These are phyloP conservation scores for Termitomyces titanicus DNA, from an alignment of 768 basidiomycete genomes.

Conservation along the genomic window DNA sequence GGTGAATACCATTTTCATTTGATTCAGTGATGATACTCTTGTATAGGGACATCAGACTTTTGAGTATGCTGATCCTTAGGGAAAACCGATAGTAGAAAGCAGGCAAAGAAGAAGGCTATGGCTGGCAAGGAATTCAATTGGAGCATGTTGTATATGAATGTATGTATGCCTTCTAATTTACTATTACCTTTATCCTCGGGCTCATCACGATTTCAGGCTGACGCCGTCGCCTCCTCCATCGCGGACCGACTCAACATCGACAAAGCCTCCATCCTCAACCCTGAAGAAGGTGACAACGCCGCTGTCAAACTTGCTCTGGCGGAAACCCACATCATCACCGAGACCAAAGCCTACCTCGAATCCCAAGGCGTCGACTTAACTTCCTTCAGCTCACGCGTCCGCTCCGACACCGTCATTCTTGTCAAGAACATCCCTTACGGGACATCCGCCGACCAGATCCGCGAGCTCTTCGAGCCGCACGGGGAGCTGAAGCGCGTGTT, in stretches of 20 bases:
- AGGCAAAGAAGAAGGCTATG: constrained; percentile 57
- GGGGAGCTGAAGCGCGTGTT: constrained; percentile 62
- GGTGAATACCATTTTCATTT: constrained; percentile 31
- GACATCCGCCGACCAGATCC: constrained; percentile 71
- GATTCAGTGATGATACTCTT: constrained; percentile 36
- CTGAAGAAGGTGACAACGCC: constrained; percentile 68
- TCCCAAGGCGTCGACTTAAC: constrained; percentile 65
- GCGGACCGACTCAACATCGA: constrained; percentile 84
- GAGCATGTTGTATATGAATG: constrained; percentile 97
- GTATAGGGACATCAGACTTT: constrained; percentile 68
- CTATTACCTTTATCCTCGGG: constrained; percentile 16
- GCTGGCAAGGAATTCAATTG: constrained; percentile 87
- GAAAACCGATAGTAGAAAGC: constrained; percentile 47
- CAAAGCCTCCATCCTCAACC: constrained; percentile 86
- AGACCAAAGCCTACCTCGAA: constrained; percentile 90
- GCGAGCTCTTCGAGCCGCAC: constrained; percentile 72
- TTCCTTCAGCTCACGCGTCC: constrained; percentile 47
- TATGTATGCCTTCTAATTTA: constrained; percentile 40
- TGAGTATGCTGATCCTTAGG: constrained; percentile 55
- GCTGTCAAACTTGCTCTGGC: constrained; percentile 96
- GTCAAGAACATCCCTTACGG: constrained; percentile 98
- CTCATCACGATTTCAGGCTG: constrained; percentile 52
- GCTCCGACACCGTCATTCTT: constrained; percentile 80
- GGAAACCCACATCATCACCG: constrained; percentile 93
- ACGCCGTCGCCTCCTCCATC: constrained; percentile 89